These are phyloP conservation scores for Aspergillus transmontanensis DNA, from an alignment of 2,329 filamentous ascomycete species.

Conservation along the genomic window DNA sequence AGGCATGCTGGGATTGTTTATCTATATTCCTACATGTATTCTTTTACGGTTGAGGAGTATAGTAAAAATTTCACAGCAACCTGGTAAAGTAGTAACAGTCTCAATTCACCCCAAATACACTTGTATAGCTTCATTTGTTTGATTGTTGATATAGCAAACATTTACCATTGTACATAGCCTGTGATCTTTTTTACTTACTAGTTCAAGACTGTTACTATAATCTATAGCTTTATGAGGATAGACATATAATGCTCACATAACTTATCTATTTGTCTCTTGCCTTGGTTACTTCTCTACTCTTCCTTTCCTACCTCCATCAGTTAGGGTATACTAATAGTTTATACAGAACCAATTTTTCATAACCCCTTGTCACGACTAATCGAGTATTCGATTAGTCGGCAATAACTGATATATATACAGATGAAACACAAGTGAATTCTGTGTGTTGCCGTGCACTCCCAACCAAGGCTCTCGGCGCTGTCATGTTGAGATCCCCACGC, in stretches of 20 bases:
- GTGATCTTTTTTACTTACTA: no score
- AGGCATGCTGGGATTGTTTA: background rate
- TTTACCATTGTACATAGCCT: background rate
- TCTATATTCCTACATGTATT: background rate
- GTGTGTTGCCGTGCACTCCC: background rate
- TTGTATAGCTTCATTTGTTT: background rate
- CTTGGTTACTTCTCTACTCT: background rate
- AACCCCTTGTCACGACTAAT: background rate
- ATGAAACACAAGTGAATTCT: conserved; percentile 1
- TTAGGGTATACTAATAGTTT: background rate
- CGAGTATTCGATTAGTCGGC: background rate
- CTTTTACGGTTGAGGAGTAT: background rate
- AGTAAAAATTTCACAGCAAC: background rate
- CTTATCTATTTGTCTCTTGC: background rate
- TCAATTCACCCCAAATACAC: background rate
- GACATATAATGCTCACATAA: background rate
- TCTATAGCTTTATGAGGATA: background rate
- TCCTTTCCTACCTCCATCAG: background rate
- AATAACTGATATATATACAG: background rate
- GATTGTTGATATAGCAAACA: background rate
- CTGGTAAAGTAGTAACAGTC: background rate
- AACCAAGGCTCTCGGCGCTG: background rate
- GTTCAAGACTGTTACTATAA: background rate
- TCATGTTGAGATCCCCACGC: background rate
- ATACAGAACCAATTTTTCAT: background rate